A percentile compares a stretch with the other conserved stretches of the same genome.
Conservation (phyloP, 371 early-diverging fungal genomes). For the Mucor velutinosus region DNA sequence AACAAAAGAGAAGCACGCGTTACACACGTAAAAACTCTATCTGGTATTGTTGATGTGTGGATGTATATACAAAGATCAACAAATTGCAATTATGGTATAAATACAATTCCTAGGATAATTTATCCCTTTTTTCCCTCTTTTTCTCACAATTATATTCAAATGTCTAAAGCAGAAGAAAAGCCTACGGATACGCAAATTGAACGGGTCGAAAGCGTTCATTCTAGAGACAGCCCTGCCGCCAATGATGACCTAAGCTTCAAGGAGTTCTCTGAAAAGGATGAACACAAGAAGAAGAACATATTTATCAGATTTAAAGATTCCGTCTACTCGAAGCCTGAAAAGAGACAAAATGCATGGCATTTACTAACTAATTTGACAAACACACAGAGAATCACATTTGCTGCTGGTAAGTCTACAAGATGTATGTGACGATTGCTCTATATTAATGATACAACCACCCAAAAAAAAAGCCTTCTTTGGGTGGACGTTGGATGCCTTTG, state of each 20-base stretch:
- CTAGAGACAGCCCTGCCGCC: not conserved
- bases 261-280: not conserved
- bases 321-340: slow-evolving; percentile 37
- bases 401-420: slow-evolving; percentile 33
- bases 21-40: not conserved
- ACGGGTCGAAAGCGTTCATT: slow-evolving; percentile 1
- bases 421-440: not conserved
- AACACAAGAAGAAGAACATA: slow-evolving; percentile 11
- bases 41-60: not conserved
- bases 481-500: slow-evolving; percentile 77
- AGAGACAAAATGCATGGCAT: slow-evolving; percentile 37
- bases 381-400: slow-evolving; percentile 45
- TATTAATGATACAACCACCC: too few species aligned
- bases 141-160: not conserved
- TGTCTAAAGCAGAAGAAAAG: not conserved
- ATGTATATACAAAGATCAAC: not conserved
- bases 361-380: slow-evolving; percentile 36
- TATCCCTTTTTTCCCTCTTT: not conserved
- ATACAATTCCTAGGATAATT: not conserved
- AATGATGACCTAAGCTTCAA: slow-evolving; percentile 9
- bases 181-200: slow-evolving; percentile 3
- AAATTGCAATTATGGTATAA: not conserved
- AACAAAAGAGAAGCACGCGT: not conserved
- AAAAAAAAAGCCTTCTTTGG: slow-evolving; percentile 67
- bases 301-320: slow-evolving; percentile 26